These are phyloP conservation scores for Cladosporium sphaerospermum DNA, from an alignment of 2,329 filamentous ascomycete species.

Conservation along the genomic window DNA sequence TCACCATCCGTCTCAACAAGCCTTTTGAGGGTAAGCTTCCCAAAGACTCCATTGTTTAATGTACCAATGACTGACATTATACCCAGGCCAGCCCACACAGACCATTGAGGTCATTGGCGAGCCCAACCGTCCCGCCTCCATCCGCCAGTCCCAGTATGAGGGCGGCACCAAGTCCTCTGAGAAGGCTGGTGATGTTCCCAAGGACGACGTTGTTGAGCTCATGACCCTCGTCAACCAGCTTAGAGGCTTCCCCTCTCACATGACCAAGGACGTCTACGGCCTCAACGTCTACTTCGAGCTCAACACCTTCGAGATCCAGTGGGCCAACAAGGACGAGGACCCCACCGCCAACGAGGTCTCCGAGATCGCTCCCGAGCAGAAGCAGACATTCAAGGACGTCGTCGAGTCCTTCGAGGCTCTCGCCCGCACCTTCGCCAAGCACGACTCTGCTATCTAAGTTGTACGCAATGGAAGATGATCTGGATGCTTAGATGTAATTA, in stretches of 20 bases:
- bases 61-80: slow-evolving; percentile 11
- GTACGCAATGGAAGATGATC: slow-evolving; percentile 16
- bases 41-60: background rate
- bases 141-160: slow-evolving; percentile 29
- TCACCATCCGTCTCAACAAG: slow-evolving; percentile 28
- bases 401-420: slow-evolving; percentile 38
- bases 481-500: background rate
- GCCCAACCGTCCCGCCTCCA: slow-evolving; percentile 34
- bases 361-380: slow-evolving; percentile 35
- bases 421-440: slow-evolving; percentile 36
- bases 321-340: slow-evolving; percentile 36
- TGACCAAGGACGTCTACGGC: slow-evolving; percentile 36
- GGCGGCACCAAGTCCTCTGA: slow-evolving; percentile 29
- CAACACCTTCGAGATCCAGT: slow-evolving; percentile 39
- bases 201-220: slow-evolving; percentile 38
- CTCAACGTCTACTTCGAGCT: slow-evolving; percentile 35
- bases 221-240: slow-evolving; percentile 32
- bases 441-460: slow-evolving; percentile 31
- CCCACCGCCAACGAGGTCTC: slow-evolving; percentile 26
- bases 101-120: slow-evolving; percentile 37
- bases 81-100: slow-evolving; percentile 26
- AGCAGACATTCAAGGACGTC: slow-evolving; percentile 39
- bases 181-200: slow-evolving; percentile 36
- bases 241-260: slow-evolving; percentile 36
- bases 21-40: slow-evolving; percentile 27